A percentile compares a stretch with the other conserved stretches of the same genome.
Evolutionary conservation across 2,329 filamentous ascomycete species (phyloP).

Genomic region (Byssothecium circinans): DNA sequence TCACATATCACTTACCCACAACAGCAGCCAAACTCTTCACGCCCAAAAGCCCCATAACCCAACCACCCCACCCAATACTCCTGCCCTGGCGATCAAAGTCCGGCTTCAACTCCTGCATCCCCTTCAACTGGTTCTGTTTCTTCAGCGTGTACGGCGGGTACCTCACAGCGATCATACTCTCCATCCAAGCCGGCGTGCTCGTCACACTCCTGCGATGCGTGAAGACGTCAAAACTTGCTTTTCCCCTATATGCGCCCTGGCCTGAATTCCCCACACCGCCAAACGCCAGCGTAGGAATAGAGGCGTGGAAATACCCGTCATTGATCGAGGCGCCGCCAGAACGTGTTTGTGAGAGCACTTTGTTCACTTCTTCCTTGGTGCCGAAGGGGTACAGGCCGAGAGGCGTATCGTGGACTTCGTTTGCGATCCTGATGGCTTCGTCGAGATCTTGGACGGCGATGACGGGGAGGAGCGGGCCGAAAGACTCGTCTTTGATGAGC

Average conservation of each 20-base stretch:
- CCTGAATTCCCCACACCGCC: slow-evolving; percentile 83
- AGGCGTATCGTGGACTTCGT: slow-evolving; percentile 79
- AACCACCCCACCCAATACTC: slow-evolving; percentile 35
- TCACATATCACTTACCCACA: slow-evolving; percentile 33
- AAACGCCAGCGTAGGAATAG: slow-evolving; percentile 72
- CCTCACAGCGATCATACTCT: slow-evolving; percentile 66
- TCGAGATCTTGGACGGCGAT: slow-evolving; percentile 78
- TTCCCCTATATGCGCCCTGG: slow-evolving; percentile 75
- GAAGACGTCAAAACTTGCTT: slow-evolving; percentile 70
- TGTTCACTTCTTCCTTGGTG: slow-evolving; percentile 73
- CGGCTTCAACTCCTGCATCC: slow-evolving; percentile 56
- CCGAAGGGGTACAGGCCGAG: slow-evolving; percentile 86
- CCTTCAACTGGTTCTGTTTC: slow-evolving; percentile 56
- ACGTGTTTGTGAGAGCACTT: slow-evolving; percentile 54
- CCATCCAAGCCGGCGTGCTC: slow-evolving; percentile 67
- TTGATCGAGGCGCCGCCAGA: slow-evolving; percentile 57
- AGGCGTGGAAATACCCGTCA: slow-evolving; percentile 68
- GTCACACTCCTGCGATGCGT: slow-evolving; percentile 64
- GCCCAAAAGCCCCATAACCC: slow-evolving; percentile 34
- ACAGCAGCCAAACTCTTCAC: slow-evolving; percentile 34
- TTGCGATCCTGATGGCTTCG: slow-evolving; percentile 80
- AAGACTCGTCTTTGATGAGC: slow-evolving; percentile 81
- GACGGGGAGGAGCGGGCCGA: slow-evolving; percentile 89
- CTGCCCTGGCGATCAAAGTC: slow-evolving; percentile 63
- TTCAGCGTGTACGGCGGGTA: slow-evolving; percentile 62